Base-by-base conservation (phyloP, 2,329 filamentous ascomycete species). In the Penicillium janthinellum region DNA sequence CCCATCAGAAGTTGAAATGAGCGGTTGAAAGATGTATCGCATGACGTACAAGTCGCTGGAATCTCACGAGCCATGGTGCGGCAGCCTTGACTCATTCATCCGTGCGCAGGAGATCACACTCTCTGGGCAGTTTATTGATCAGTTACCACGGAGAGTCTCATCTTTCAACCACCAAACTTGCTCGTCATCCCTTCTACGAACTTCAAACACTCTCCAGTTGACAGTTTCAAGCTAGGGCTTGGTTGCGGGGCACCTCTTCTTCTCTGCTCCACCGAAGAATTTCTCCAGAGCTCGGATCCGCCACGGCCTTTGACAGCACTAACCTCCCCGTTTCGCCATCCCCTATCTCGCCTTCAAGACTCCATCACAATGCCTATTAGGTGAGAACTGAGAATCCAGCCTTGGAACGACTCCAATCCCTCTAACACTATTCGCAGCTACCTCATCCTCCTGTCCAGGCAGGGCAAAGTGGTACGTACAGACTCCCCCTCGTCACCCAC, bases 391-490 rank as follows among this genome's bases (percentile, higher is more conserved):
- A 17, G 31, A 22, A 38, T 25, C n/a, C 6, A 34, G n/a, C 11
- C 5, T 37, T 15, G 31, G 10, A 22, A 15, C 5, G 42, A 49
- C 2, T 17, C 11, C 5, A 8, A 7, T n/a, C 14, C 54, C 28
- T 65, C 68, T 71, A 57, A 73, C 62, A 25, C 15, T 25, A 15
- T 54, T n/a, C 55, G 48, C 61, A 98, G 95, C 83, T 99, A 99
- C 78, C 84, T 99, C 70, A 98, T 99, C 78, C 87, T 99, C 77
- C 89, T 99, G 70, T 98, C 94, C 66, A 88, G 95, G 73, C 95
- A 99, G 84, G 95, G 95, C 83, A 99, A 99, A 90, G 95, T 99
- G 81, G 94, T 99, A 85, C 72, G 50, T 53, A 15, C 15, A 5
- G 12, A 22, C 25, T 5, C 49, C 92, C 67, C 39, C 73, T 75